phyloP scores from a whole-genome alignment of 352 stramenopile species.

The Poterioochromonas sp. region DNA sequence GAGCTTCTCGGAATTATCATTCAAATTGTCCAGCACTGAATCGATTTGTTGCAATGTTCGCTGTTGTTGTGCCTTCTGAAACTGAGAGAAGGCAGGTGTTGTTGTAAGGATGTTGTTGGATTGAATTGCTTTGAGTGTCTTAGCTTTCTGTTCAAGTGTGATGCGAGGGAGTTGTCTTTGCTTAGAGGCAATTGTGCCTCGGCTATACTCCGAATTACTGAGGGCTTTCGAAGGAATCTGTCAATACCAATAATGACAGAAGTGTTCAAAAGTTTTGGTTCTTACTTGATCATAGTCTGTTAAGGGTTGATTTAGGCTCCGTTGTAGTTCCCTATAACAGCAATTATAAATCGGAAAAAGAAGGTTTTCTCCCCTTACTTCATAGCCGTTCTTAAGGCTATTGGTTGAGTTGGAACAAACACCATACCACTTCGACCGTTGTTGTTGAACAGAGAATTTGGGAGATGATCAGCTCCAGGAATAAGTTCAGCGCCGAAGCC shows the following conservation, averaged over 20 bases:
- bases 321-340: neutral
- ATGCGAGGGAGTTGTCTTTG: neutral
- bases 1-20: neutral
- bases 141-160: neutral
- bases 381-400: slow-evolving; percentile 27
- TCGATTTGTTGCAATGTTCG: slow-evolving; percentile 19
- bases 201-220: neutral
- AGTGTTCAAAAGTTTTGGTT: neutral
- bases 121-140: neutral
- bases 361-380: slow-evolving; percentile 3
- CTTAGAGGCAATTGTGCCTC: neutral
- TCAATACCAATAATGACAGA: neutral
- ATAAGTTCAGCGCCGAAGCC: neutral
- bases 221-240: neutral
- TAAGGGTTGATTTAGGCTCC: neutral
- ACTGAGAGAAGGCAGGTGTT: neutral
- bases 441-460: neutral
- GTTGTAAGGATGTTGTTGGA: neutral
- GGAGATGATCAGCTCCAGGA: neutral
- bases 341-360: neutral
- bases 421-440: too few species aligned
- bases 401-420: neutral
- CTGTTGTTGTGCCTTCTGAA: neutral
- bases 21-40: slow-evolving; percentile 5
- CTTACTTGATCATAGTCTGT: slow-evolving; percentile 22